Evolutionary conservation across 805 yeast genomes (phyloP).

Genomic region (Starmera dryadoides): DNA sequence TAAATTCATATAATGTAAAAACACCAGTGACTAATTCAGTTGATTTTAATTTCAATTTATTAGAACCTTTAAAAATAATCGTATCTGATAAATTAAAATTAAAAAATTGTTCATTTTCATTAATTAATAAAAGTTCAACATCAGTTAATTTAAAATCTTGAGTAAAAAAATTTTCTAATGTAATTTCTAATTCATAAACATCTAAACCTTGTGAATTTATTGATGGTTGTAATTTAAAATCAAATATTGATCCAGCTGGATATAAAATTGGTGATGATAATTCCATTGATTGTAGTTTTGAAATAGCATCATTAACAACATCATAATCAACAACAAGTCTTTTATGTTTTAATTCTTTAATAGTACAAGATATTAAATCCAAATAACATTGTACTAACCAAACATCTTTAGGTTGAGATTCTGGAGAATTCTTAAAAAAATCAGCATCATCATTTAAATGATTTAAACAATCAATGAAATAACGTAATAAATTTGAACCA

Average conservation of each 20-base stretch:
- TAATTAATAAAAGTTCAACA: constrained; percentile 16
- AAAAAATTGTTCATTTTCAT: constrained; percentile 4
- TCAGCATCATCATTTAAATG: constrained; percentile 23
- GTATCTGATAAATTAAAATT: background rate
- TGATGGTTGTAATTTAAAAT: constrained; percentile 17
- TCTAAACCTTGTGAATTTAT: constrained; percentile 18
- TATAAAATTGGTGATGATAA: background rate
- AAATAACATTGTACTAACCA: constrained; percentile 7
- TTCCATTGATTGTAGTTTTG: background rate
- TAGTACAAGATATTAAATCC: constrained; percentile 3
- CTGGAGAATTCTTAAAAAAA: constrained; percentile 5
- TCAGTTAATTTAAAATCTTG: constrained; percentile 18
- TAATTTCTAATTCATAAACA: constrained; percentile 21
- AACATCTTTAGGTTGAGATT: background rate
- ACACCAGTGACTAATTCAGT: constrained; percentile 27
- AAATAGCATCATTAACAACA: background rate
- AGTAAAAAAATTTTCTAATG: constrained; percentile 21
- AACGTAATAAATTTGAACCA: constrained; percentile 56
- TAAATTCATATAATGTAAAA: constrained; percentile 23
- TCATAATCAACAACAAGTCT: background rate
- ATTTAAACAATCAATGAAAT: constrained; percentile 64
- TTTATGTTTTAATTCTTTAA: background rate
- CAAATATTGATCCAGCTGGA: constrained; percentile 18
- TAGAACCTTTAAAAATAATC: constrained; percentile 1
- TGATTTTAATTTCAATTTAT: constrained; percentile 14